Evolutionary conservation across 129 eudicot species (phyloP).

Genomic region (Oenanthe sinensis): DNA sequence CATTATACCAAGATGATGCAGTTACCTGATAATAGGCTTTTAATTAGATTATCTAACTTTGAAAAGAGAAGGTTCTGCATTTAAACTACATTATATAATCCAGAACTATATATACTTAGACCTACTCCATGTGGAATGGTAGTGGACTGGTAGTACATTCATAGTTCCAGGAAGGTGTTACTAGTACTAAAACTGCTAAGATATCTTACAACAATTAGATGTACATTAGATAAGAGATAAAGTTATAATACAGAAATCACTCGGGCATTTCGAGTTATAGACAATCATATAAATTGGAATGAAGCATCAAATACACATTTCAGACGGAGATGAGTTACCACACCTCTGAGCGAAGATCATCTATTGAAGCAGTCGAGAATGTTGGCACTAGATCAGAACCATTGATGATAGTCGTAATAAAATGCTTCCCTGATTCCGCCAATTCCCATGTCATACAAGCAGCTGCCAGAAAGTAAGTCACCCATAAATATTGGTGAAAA

Average conservation of each 20-base stretch:
- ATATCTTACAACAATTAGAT: neutral
- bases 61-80: neutral
- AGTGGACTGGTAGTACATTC: neutral
- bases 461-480: constrained; percentile 40
- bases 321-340: constrained; percentile 10
- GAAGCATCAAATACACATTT: neutral
- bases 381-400: constrained; percentile 99
- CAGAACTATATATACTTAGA: neutral
- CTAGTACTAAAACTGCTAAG: neutral
- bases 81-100: neutral
- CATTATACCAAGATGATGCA: constrained; percentile 95
- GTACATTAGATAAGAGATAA: neutral
- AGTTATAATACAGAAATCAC: neutral
- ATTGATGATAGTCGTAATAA: constrained; percentile 73
- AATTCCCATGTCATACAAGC: constrained; percentile 99
- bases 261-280: neutral
- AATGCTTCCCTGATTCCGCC: constrained; percentile 97
- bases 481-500: constrained; percentile 2
- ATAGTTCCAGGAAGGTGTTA: neutral
- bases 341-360: constrained; percentile 99
- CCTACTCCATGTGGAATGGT: neutral
- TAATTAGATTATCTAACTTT: neutral
- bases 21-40: constrained; percentile 54
- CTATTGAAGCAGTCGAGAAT: constrained; percentile 86
- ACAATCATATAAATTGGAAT: neutral